Evolutionary conservation across 2,329 filamentous ascomycete genomes (phyloP).

Genomic region (Colletotrichum acutatum): DNA sequence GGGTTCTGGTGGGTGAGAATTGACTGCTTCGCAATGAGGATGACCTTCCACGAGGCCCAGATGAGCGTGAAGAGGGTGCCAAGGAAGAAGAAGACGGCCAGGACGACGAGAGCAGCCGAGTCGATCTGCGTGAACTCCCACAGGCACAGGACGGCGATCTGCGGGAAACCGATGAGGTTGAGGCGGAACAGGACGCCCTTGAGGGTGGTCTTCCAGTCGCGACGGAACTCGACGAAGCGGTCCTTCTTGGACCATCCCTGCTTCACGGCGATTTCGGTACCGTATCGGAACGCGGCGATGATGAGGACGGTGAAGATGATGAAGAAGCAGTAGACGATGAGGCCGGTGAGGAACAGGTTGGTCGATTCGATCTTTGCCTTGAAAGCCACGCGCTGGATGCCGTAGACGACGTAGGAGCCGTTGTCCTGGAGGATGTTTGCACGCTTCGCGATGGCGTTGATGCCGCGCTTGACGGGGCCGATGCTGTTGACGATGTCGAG

Average conservation of each 20-base stretch:
- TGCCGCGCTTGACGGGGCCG: constrained; percentile 58
- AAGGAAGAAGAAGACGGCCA: constrained; percentile 90
- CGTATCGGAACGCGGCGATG: constrained; percentile 82
- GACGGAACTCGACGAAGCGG: constrained; percentile 92
- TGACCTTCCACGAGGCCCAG: constrained; percentile 92
- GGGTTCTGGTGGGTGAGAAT: constrained; percentile 95
- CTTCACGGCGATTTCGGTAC: constrained; percentile 81
- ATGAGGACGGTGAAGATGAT: constrained; percentile 78
- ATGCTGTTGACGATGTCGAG: constrained; percentile 48
- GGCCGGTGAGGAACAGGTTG: constrained; percentile 92
- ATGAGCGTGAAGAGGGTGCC: constrained; percentile 80
- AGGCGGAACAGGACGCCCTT: constrained; percentile 95
- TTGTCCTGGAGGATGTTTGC: constrained; percentile 63
- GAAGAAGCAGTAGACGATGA: constrained; percentile 90
- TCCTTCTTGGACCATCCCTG: constrained; percentile 82
- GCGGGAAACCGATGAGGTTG: constrained; percentile 89
- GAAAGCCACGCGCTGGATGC: constrained; percentile 92
- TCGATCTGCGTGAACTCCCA: constrained; percentile 93
- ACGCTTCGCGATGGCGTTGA: constrained; percentile 60
- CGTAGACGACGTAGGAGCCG: constrained; percentile 74
- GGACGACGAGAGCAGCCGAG: constrained; percentile 85
- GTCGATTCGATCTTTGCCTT: constrained; percentile 85
- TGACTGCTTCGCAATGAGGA: constrained; percentile 87
- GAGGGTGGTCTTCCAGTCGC: constrained; percentile 91
- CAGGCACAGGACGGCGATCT: constrained; percentile 88